Base-by-base conservation (phyloP, 225 moss, liverwort and hornwort species). In the Marchantia paleacea region DNA sequence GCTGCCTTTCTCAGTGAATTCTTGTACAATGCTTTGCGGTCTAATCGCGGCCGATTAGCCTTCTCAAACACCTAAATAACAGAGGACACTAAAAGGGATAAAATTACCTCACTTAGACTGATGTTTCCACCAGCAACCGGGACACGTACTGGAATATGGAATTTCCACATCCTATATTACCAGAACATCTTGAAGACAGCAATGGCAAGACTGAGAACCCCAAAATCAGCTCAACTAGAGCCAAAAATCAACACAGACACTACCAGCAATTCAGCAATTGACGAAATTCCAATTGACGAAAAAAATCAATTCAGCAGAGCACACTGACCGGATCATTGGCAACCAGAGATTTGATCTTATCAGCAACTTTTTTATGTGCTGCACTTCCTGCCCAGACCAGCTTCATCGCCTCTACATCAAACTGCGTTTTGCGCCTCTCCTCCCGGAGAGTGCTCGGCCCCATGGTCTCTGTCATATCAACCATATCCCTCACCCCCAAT, bases 381-480 rank as follows among this genome's bases (percentile, higher is more conserved):
- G 83, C 85, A 12, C 96, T 89, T 18, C 96, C 96, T 14, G 88
- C 87, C 84, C 94, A 86, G 31, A 89, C 87, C 54, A 89, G 72
- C 84, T 92, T 96, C 96, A 96, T 89, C 22, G 85, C 58, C 30
- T 94, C 89, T 84, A 96, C 83, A 87, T 96, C 94, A 72, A 91
- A 89, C 85, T 88, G 87, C 28, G 87, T 87, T n/a, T 85, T 83
- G 77, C 86, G 80, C 78, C 96, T 86, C 87, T 96, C 94, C 65
- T 84, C 90, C 26, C 68, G 84, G 62, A 96, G 81, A 71, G 83
- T 69, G 80, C 89, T 90, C 86, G 88, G 78, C 69, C 79, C 84
- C 87, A 79, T 64, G 13, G 65, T 19, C 3, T 78, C 78, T 12
- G 67, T 67, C 65, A 78, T 50, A 8, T 61, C 50, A n/a, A 39